These are phyloP conservation scores for Vigna trinervia DNA, from an alignment of 306 rosid genomes.

Conservation along the genomic window DNA sequence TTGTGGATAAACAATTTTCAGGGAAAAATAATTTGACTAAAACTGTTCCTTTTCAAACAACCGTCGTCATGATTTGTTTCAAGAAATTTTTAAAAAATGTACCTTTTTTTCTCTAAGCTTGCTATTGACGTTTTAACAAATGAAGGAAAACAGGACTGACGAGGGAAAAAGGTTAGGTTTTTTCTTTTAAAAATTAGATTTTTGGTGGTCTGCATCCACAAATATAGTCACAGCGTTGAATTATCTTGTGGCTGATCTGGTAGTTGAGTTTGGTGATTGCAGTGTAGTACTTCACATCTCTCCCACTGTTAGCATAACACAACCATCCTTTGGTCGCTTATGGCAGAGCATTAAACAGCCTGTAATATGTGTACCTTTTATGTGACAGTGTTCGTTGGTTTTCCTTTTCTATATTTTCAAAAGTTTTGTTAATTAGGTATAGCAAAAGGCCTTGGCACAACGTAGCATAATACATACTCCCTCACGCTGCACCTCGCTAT, in stretches of 20 bases:
- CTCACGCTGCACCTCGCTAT: slow-evolving; percentile 5
- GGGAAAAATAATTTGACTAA: neutral
- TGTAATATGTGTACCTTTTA: slow-evolving; percentile 30
- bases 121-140: neutral
- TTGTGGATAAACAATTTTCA: neutral
- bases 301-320: slow-evolving; percentile 28
- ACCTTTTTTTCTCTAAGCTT: neutral
- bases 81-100: neutral
- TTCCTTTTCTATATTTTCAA: slow-evolving; percentile 14
- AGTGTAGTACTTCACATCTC: neutral
- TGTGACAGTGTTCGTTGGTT: slow-evolving; percentile 37
- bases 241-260: slow-evolving; percentile 25
- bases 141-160: too few relatives aligned
- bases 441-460: neutral
- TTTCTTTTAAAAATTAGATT: too few relatives aligned
- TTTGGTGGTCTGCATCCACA: too few relatives aligned
- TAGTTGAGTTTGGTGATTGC: slow-evolving; percentile 47
- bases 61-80: neutral
- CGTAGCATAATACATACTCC: neutral
- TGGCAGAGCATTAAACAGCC: slow-evolving; percentile 44
- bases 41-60: neutral
- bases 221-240: neutral
- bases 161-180: too few relatives aligned
- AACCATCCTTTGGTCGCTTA: slow-evolving; percentile 31
- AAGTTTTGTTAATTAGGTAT: slow-evolving; percentile 32